A percentile compares a stretch with the other conserved stretches of the same genome.
These are phyloP conservation scores for Anisodus acutangulus DNA, from an alignment of 257 asterid genomes.

Conservation along the genomic window DNA sequence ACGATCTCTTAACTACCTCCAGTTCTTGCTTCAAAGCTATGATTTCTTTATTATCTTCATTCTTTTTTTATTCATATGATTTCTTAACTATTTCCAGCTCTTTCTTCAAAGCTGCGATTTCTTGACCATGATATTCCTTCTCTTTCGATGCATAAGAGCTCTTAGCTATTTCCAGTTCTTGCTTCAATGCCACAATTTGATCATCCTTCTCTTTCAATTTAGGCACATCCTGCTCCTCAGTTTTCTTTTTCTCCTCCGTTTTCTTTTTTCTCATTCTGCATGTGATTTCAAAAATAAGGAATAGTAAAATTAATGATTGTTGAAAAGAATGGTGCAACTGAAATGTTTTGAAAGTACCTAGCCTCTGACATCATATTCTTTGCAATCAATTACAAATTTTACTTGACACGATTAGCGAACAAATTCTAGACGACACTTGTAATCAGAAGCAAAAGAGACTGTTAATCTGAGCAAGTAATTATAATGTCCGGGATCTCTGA, in stretches of 20 bases:
- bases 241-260: conserved; percentile 33
- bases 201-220: conserved; percentile 48
- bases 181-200: conserved; percentile 38
- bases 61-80: conserved; percentile 49
- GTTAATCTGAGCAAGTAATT: not conserved
- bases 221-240: conserved; percentile 45
- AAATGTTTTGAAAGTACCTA: not conserved
- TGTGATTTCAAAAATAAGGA: not conserved
- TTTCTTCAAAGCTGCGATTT: conserved; percentile 31
- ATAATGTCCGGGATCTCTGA: not conserved
- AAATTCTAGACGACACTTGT: not conserved
- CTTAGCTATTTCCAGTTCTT: conserved; percentile 36
- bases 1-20: no score
- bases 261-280: conserved; percentile 49
- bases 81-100: conserved; percentile 47
- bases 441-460: not conserved
- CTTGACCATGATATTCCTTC: conserved; percentile 10
- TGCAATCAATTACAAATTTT: not conserved
- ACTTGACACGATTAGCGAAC: not conserved
- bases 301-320: not conserved
- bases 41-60: conserved; percentile 36
- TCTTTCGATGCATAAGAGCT: conserved; percentile 23
- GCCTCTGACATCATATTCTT: not conserved
- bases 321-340: not conserved
- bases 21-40: no score